phyloP scores from a whole-genome alignment of 2,329 filamentous ascomycete genomes.

The Neofusicoccum sp. region DNA sequence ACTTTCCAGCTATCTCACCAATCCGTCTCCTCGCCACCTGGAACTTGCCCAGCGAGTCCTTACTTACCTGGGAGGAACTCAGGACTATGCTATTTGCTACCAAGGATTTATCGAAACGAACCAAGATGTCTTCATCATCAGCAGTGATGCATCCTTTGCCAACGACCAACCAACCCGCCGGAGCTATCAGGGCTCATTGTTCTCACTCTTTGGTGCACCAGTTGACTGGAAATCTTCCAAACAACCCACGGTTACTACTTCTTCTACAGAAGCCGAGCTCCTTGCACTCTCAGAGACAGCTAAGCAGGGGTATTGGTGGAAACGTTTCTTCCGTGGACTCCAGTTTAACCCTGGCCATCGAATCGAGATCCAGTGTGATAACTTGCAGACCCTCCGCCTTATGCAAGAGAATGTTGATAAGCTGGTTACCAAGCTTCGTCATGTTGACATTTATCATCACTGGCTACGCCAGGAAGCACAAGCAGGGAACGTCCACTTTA shows the following conservation, averaged over 20 bases:
- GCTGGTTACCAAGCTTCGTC: no score
- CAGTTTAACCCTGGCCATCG: slow-evolving; percentile 19
- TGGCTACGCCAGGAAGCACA: no score
- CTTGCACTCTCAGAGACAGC: slow-evolving; percentile 22
- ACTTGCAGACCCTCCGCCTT: no score
- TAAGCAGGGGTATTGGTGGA: slow-evolving; percentile 21
- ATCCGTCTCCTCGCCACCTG: slow-evolving; percentile 24
- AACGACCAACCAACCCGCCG: slow-evolving; percentile 24
- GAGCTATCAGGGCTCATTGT: slow-evolving; percentile 29
- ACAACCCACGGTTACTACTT: slow-evolving; percentile 27
- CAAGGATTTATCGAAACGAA: slow-evolving; percentile 19
- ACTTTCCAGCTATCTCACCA: slow-evolving; percentile 25
- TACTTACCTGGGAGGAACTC: slow-evolving; percentile 22
- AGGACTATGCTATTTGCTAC: slow-evolving; percentile 16
- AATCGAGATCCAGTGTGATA: no score
- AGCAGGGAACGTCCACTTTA: no score
- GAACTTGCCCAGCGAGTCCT: slow-evolving; percentile 24
- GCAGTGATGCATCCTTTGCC: slow-evolving; percentile 26
- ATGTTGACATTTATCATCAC: no score
- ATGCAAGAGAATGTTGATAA: no score
- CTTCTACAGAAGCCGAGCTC: slow-evolving; percentile 28
- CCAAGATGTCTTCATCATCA: slow-evolving; percentile 15
- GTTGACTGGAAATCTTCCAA: slow-evolving; percentile 27
- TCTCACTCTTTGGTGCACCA: slow-evolving; percentile 27
- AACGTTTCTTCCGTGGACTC: slow-evolving; percentile 24